phyloP scores from a whole-genome alignment of 73 alveolate genomes.

The Blepharisma japonicum region DNA sequence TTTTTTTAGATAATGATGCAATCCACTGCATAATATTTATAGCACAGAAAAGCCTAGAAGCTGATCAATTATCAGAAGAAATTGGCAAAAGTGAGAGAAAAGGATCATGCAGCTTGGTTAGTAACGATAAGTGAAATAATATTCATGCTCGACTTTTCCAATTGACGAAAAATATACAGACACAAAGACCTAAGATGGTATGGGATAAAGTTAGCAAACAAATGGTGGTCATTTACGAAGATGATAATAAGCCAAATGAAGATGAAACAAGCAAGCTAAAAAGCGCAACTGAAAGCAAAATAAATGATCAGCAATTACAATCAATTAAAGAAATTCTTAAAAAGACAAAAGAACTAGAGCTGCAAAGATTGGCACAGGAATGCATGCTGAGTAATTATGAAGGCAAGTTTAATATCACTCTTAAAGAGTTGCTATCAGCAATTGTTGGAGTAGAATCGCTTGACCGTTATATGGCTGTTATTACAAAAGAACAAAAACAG shows the following conservation, averaged over 20 bases:
- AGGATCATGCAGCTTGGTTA: neutral
- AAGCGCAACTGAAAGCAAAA: too few relatives aligned
- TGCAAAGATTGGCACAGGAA: constrained; percentile 12
- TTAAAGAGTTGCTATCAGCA: neutral
- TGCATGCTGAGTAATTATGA: constrained; percentile 18
- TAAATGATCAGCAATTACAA: too few relatives aligned
- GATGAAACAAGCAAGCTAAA: too few relatives aligned
- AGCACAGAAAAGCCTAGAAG: constrained; percentile 16
- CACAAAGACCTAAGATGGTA: constrained; percentile 2
- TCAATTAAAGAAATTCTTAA: too few relatives aligned
- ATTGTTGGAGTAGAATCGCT: neutral
- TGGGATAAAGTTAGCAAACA: neutral
- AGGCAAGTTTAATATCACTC: neutral
- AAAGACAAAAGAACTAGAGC: neutral
- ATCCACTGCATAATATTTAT: constrained; percentile 6
- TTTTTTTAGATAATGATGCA: constrained; percentile 2
- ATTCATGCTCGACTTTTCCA: neutral
- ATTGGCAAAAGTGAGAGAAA: neutral
- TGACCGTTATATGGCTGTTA: constrained; percentile 11
- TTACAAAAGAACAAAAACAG: neutral
- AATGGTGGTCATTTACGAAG: neutral
- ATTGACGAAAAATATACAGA: constrained; percentile 6
- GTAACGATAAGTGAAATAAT: neutral
- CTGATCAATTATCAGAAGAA: neutral
- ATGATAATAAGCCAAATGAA: too few relatives aligned